phyloP scores from a whole-genome alignment of 352 stramenopile genomes.

The Salisapilia sapeloensis region DNA sequence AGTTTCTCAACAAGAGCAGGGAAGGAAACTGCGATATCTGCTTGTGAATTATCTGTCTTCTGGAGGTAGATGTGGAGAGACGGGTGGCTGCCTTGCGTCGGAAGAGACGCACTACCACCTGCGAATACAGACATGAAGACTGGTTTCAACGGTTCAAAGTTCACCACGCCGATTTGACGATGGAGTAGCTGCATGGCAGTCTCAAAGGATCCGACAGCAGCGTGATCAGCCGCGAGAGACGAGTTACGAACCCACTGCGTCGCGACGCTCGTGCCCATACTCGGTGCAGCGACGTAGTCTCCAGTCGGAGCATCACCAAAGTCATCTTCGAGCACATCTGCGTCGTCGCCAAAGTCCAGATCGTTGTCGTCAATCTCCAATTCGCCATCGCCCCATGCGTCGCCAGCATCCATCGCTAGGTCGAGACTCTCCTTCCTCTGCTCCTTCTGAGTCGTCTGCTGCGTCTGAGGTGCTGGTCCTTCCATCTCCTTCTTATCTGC shows the following conservation, averaged over 20 bases:
- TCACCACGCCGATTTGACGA: constrained; percentile 96
- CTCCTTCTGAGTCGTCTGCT: constrained; percentile 17
- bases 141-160: constrained; percentile 92
- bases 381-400: constrained; percentile 74
- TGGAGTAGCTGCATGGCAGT: constrained; percentile 97
- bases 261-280: constrained; percentile 74
- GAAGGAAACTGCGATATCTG: constrained; percentile 81
- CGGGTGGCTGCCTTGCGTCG: constrained; percentile 69
- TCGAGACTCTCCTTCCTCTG: constrained; percentile 55
- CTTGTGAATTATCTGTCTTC: constrained; percentile 76
- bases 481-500: constrained; percentile 68
- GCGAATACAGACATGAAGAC: constrained; percentile 79
- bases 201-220: constrained; percentile 89
- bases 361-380: constrained; percentile 65
- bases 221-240: constrained; percentile 94
- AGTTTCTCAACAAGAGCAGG: constrained; percentile 84
- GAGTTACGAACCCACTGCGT: constrained; percentile 92
- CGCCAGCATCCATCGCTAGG: constrained; percentile 52
- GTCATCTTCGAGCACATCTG: constrained; percentile 33
- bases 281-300: constrained; percentile 83
- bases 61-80: constrained; percentile 66
- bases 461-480: constrained; percentile 32
- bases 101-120: constrained; percentile 59
- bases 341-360: constrained; percentile 2
- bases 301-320: constrained; percentile 13